Conservation (phyloP, 2,329 filamentous ascomycete genomes). For the Neonectria magnoliae region DNA sequence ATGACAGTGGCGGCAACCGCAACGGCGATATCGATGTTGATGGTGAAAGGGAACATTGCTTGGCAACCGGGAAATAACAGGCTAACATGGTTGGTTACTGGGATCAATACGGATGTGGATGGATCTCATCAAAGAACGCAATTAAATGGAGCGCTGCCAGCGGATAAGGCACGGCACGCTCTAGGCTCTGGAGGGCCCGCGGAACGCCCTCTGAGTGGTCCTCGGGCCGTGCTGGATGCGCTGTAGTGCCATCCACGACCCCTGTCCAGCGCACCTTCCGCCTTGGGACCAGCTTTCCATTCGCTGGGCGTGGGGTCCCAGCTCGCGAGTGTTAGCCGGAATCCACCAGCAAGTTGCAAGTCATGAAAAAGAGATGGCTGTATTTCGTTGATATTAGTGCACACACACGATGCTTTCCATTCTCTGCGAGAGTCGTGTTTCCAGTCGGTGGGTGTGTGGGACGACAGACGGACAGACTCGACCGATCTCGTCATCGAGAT, state of each 20-base stretch:
- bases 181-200: not conserved
- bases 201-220: not conserved
- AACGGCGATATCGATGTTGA: not conserved
- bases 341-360: not conserved
- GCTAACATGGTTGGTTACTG: not conserved
- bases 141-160: slow-evolving; percentile 1
- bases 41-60: not conserved
- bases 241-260: slow-evolving; percentile 1
- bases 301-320: not conserved
- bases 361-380: slow-evolving; percentile 1
- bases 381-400: not conserved
- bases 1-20: not conserved
- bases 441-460: not conserved
- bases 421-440: not conserved
- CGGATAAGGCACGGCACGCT: not conserved
- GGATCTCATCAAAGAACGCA: slow-evolving; percentile 17
- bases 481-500: not conserved
- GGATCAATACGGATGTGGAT: slow-evolving; percentile 16
- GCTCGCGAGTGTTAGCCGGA: not conserved
- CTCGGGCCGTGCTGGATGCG: not conserved
- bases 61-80: not conserved
- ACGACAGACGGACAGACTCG: not conserved
- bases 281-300: not conserved
- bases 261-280: slow-evolving; percentile 2
- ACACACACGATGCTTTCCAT: not conserved